Evolutionary conservation across 163 green algal genomes (phyloP).

Genomic region (Trebouxia gelatinosa): DNA sequence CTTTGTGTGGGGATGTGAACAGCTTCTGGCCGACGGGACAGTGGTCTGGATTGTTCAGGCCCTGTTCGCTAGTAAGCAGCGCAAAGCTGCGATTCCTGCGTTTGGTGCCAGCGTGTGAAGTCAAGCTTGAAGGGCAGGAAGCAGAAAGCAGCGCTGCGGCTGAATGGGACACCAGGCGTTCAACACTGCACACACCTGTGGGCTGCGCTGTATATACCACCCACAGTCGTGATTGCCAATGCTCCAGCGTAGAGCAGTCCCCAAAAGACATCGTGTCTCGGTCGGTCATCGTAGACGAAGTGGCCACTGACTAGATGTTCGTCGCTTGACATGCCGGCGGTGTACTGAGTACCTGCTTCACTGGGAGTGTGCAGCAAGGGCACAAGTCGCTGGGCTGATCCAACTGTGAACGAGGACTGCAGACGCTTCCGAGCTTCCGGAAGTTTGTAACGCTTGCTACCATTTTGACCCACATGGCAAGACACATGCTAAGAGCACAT

Average conservation of each 20-base stretch:
- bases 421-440: too few species aligned
- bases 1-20: constrained; percentile 30
- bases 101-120: too few species aligned
- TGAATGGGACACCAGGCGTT: too few species aligned
- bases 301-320: constrained; percentile 8
- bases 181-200: constrained; percentile 40
- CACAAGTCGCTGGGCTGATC: too few species aligned
- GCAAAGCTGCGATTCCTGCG: constrained; percentile 45
- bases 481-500: too few species aligned
- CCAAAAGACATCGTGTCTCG: constrained; percentile 37
- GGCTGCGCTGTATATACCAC: constrained; percentile 36
- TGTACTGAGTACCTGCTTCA: too few species aligned
- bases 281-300: constrained; percentile 34
- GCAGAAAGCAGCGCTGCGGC: too few species aligned
- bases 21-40: constrained; percentile 39
- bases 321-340: constrained; percentile 2
- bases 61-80: constrained; percentile 15
- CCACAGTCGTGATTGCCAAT: constrained; percentile 22
- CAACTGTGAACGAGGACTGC: too few species aligned
- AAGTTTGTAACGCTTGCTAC: too few species aligned
- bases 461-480: too few species aligned
- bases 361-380: too few species aligned
- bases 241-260: constrained; percentile 27
- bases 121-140: too few species aligned
- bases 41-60: constrained; percentile 37